These are phyloP conservation scores for Komagataella pseudopastoris DNA, from an alignment of 805 yeast species.

Conservation along the genomic window DNA sequence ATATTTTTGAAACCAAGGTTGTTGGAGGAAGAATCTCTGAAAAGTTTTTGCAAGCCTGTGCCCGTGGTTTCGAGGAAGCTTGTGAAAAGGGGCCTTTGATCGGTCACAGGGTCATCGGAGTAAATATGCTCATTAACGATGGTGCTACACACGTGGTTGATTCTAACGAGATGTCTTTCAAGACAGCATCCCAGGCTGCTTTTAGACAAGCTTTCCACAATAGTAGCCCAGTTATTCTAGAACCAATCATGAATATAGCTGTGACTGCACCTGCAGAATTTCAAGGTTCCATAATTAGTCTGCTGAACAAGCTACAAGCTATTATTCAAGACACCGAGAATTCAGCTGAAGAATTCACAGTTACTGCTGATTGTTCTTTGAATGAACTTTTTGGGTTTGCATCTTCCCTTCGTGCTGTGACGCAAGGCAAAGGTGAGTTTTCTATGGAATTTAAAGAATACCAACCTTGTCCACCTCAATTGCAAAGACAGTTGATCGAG, in stretches of 20 bases:
- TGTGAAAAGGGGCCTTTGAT: slow-evolving; percentile 93
- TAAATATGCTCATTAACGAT: slow-evolving; percentile 85
- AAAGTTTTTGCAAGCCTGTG: slow-evolving; percentile 87
- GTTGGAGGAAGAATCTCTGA: slow-evolving; percentile 97
- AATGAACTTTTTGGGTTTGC: slow-evolving; percentile 96
- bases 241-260: slow-evolving; percentile 91
- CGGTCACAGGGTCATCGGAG: slow-evolving; percentile 91
- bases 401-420: slow-evolving; percentile 84
- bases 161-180: slow-evolving; percentile 90
- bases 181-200: slow-evolving; percentile 84
- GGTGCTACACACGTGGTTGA: slow-evolving; percentile 97
- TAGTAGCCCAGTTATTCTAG: slow-evolving; percentile 79
- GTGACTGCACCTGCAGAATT: slow-evolving; percentile 93
- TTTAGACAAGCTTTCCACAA: slow-evolving; percentile 81
- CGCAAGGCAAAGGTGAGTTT: slow-evolving; percentile 99
- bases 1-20: slow-evolving; percentile 72
- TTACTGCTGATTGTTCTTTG: slow-evolving; percentile 91
- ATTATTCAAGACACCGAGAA: slow-evolving; percentile 89
- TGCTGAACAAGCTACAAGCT: slow-evolving; percentile 85
- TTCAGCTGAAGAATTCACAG: slow-evolving; percentile 87
- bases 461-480: slow-evolving; percentile 79
- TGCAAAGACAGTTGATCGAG: slow-evolving; percentile 82
- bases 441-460: slow-evolving; percentile 89
- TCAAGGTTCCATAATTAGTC: slow-evolving; percentile 86
- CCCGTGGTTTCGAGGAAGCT: slow-evolving; percentile 89